Percentiles rank a stretch among this genome's conserved stretches.
phyloP scores from a whole-genome alignment of 305 asterid genomes.

The Rubia tinctorum region DNA sequence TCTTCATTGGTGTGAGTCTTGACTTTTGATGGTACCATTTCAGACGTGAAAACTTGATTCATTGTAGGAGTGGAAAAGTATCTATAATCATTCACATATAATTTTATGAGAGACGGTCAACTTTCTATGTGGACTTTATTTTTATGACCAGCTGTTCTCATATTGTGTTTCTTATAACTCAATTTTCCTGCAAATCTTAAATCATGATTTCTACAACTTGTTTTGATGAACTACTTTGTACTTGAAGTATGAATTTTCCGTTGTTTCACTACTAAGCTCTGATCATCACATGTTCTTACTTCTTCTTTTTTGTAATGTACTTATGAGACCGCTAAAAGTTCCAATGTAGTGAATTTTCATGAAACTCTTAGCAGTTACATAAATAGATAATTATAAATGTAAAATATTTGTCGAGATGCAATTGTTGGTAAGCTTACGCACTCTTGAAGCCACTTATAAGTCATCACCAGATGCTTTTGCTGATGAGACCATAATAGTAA shows the following conservation, averaged over 20 bases:
- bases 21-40: slow-evolving; percentile 1
- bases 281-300: too few species aligned
- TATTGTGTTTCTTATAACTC: not conserved
- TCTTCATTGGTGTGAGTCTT: slow-evolving; percentile 4
- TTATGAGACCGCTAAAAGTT: too few species aligned
- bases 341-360: too few species aligned
- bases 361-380: too few species aligned
- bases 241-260: not conserved
- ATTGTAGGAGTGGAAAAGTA: slow-evolving; percentile 52
- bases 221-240: not conserved
- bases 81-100: not conserved
- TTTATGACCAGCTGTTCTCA: not conserved
- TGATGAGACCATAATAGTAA: too few species aligned
- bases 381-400: too few species aligned
- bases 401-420: too few species aligned
- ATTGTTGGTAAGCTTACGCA: too few species aligned
- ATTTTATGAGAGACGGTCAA: not conserved
- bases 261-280: not conserved
- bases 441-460: too few species aligned
- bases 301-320: too few species aligned
- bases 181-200: not conserved
- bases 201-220: not conserved
- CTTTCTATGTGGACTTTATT: not conserved
- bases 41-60: slow-evolving; percentile 46
- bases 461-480: too few species aligned